Base-by-base conservation (phyloP, 1,284 basidiomycete species). In the Neotropicomus parvogracilis region DNA sequence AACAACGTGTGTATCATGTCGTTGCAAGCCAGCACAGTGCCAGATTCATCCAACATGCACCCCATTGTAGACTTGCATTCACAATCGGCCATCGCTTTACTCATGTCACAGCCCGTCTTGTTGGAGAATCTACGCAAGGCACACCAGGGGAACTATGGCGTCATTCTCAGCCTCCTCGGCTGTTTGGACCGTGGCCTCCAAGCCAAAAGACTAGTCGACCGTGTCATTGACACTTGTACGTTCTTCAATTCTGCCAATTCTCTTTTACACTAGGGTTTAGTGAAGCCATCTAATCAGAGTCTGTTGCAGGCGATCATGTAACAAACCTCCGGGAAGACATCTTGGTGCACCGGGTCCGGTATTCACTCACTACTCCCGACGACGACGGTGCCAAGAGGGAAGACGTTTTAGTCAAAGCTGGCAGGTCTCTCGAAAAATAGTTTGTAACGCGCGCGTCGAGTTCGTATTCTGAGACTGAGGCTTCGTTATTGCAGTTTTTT, bases 291-390 rank as follows among this genome's bases (percentile, higher is more conserved):
- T 67, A 44, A 66, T 44, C 3, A 16, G 32, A 40, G 43, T 49
- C 34, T 33, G 16, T 40, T 24, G 21, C 57, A 85, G 84, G 82
- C 54, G 91, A 95, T 63, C 89, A 91, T 52, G 90, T 97, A 20
- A 83, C 85, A 32, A 95, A 97, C 62, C 69, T 98, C 4, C 80
- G 94, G 44, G 94, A 97, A 69, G 88, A 90, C 53, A 88, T 97
- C 40, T 73, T 97, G 28, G 79, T 81, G 26, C 76, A 91, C 62
- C 82, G 95, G 14, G 74, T 97, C 48, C 85, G 83, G 52, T 95
- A 95, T 66, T 88, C 92, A 13, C 75, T 94, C 27, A 85, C 85
- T 24, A 85, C 81, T 13, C 80, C 88, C 68, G 81, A 86, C 39
- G 85, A 89, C 58, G 80, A 78, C 46, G 64, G 71, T 49, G 54